Percentiles rank a stretch among this genome's conserved stretches.
These are phyloP conservation scores for Coniochaeta sp. DNA, from an alignment of 2,329 filamentous ascomycete species.

Conservation along the genomic window DNA sequence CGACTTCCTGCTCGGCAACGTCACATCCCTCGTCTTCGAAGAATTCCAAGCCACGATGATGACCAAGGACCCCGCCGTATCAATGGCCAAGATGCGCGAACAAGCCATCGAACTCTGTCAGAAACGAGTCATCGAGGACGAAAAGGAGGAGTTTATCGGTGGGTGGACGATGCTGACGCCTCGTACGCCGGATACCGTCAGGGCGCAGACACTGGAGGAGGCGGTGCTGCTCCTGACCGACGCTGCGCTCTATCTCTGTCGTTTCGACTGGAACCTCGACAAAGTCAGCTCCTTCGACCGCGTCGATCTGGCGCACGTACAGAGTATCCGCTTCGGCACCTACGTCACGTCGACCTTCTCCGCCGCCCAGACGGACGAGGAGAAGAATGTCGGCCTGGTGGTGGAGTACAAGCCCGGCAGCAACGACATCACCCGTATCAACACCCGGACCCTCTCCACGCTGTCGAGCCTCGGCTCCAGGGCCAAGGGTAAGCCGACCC, in stretches of 20 bases:
- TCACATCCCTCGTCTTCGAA: constrained; percentile 76
- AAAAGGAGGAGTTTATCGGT: constrained; percentile 75
- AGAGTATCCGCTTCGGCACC: constrained; percentile 67
- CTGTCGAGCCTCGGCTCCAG: constrained; percentile 23
- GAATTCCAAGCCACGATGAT: constrained; percentile 94
- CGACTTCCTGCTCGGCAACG: constrained; percentile 87
- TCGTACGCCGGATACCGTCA: constrained; percentile 59
- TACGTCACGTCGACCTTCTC: constrained; percentile 89
- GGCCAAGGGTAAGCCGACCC: constrained; percentile 8
- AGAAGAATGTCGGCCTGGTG: constrained; percentile 76
- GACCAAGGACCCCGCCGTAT: constrained; percentile 84
- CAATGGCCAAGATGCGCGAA: constrained; percentile 74
- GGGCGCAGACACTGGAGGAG: constrained; percentile 73
- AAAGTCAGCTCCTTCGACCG: constrained; percentile 91
- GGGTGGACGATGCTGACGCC: constrained; percentile 88
- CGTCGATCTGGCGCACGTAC: constrained; percentile 67
- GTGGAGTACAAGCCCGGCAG: constrained; percentile 68
- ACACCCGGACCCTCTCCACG: constrained; percentile 69
- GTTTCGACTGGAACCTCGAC: constrained; percentile 91
- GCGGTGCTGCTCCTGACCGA: constrained; percentile 83
- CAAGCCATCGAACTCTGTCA: constrained; percentile 85
- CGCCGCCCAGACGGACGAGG: constrained; percentile 65
- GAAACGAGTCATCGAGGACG: constrained; percentile 76
- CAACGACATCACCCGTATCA: constrained; percentile 67
- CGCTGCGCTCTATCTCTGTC: constrained; percentile 76